Percentiles rank a stretch among this genome's conserved stretches.
Evolutionary conservation across 2,329 filamentous ascomycete species (phyloP).

Genomic region (Pochonia chlamydosporia): DNA sequence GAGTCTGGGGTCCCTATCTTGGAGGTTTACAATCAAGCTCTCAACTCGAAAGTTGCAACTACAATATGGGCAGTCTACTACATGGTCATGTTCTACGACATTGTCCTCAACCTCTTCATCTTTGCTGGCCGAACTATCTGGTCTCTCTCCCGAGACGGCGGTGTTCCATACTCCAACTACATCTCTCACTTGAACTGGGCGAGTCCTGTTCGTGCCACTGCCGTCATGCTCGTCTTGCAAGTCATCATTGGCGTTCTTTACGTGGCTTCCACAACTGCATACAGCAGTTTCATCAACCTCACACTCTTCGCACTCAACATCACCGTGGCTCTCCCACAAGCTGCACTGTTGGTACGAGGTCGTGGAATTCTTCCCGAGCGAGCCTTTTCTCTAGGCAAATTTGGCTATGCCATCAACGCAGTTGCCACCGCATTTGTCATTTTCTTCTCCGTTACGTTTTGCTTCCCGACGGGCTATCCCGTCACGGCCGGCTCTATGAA

Average conservation of each 20-base stretch:
- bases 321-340: slow-evolving; percentile 17
- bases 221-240: slow-evolving; percentile 21
- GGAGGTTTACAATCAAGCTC: slow-evolving; percentile 18
- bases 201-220: slow-evolving; percentile 17
- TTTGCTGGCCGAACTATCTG: slow-evolving; percentile 19
- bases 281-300: slow-evolving; percentile 19
- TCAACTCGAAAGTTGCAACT: slow-evolving; percentile 17
- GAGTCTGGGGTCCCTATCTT: slow-evolving; percentile 17
- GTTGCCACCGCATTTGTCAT: slow-evolving; percentile 15
- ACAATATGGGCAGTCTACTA: slow-evolving; percentile 20
- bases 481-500: slow-evolving; percentile 17
- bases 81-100: slow-evolving; percentile 21
- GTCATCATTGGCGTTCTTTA: slow-evolving; percentile 18
- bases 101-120: slow-evolving; percentile 19
- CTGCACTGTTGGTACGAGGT: slow-evolving; percentile 16
- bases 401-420: slow-evolving; percentile 15
- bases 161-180: slow-evolving; percentile 16
- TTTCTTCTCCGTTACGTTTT: slow-evolving; percentile 19
- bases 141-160: slow-evolving; percentile 19
- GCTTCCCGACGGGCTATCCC: slow-evolving; percentile 16
- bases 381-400: slow-evolving; percentile 17
- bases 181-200: slow-evolving; percentile 16
- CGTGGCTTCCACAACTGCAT: slow-evolving; percentile 17
- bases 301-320: slow-evolving; percentile 20
- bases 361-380: slow-evolving; percentile 17